Evolutionary conservation across 2,329 filamentous ascomycete genomes (phyloP), one percentile per base, ranked within the genome.

Genomic region (Diaporthe citrichinensis): DNA sequence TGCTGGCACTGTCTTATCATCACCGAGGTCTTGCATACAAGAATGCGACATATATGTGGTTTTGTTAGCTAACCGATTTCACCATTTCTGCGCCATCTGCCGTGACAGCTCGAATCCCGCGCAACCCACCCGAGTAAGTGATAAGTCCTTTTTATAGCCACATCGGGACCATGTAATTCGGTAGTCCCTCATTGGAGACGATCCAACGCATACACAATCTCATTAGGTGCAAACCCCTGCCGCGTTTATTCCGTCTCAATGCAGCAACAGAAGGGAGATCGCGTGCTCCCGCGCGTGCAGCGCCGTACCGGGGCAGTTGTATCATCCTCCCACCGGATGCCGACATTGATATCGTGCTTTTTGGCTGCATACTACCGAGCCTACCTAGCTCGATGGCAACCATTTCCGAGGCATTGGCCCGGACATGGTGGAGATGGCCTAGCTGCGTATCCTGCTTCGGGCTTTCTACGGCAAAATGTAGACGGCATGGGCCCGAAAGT

Each of bases 311-410:
- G 65, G 65, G 65, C 46, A 28, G 46, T 68, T 68, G 65, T 68
- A 68, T 68, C 65, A 68, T 68, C 65, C 46, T 68, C 65, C 46
- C 65, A 12, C 31, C 46, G 46, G 46, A 68, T 68, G 46, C 65
- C 65, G 65, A 68, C 65, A 68, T 68, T 68, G 65, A 53, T 68
- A 68, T 68, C 65, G 65, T 68, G 65, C 28, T 53, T 41, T 28
- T 10, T 53, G 31, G 46, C 46, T 68, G 65, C 65, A 53, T 25
- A 4, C 15, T 39, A 15, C 65, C 46, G 31, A 28, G 4, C 6
- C 31, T 53, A 28, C 31, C 46, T 53, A 20, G 62, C 23, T 53
- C 46, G 46, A 53, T 39, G 23, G 20, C 62, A 68, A 14, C 62
- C 31, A 68, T 20, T 53, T 53, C 62, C 31, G 46, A 68, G 31